Conservation (phyloP, 352 stramenopile genomes). For the Pythium brachiatum region DNA sequence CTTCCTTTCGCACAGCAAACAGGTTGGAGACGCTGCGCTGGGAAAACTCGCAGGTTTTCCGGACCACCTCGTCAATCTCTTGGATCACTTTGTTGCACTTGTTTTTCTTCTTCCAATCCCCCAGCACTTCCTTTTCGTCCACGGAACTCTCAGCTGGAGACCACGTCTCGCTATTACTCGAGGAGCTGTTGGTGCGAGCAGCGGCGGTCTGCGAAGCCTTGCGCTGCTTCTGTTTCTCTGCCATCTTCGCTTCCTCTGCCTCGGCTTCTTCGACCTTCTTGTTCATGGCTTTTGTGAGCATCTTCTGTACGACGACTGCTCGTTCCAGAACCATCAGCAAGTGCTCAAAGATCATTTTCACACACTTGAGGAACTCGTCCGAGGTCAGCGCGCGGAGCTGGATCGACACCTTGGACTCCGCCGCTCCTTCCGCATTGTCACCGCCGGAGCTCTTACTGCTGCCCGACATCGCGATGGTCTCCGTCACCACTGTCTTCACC, state of each 20-base stretch:
- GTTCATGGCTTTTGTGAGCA: slow-evolving; percentile 71
- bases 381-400: slow-evolving; percentile 75
- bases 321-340: slow-evolving; percentile 79
- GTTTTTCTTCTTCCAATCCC: slow-evolving; percentile 78
- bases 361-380: slow-evolving; percentile 84
- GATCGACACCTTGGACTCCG: slow-evolving; percentile 80
- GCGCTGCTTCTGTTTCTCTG: slow-evolving; percentile 8
- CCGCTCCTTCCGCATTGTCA: slow-evolving; percentile 17
- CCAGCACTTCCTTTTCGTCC: slow-evolving; percentile 51
- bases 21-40: slow-evolving; percentile 85
- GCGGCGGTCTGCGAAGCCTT: not conserved
- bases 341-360: slow-evolving; percentile 90
- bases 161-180: slow-evolving; percentile 25
- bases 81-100: slow-evolving; percentile 69
- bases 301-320: slow-evolving; percentile 71
- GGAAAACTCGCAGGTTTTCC: slow-evolving; percentile 85
- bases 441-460: slow-evolving; percentile 35
- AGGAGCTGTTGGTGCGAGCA: not conserved
- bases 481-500: slow-evolving; percentile 86
- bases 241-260: slow-evolving; percentile 37
- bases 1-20: slow-evolving; percentile 85
- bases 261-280: slow-evolving; percentile 57
- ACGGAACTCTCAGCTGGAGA: slow-evolving; percentile 39
- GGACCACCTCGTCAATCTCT: slow-evolving; percentile 82
- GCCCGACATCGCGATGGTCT: slow-evolving; percentile 76